Percentiles rank a stretch among this genome's conserved stretches.
Evolutionary conservation across 495 filamentous ascomycete species (phyloP).

Genomic region (Talaromyces stipitatus): DNA sequence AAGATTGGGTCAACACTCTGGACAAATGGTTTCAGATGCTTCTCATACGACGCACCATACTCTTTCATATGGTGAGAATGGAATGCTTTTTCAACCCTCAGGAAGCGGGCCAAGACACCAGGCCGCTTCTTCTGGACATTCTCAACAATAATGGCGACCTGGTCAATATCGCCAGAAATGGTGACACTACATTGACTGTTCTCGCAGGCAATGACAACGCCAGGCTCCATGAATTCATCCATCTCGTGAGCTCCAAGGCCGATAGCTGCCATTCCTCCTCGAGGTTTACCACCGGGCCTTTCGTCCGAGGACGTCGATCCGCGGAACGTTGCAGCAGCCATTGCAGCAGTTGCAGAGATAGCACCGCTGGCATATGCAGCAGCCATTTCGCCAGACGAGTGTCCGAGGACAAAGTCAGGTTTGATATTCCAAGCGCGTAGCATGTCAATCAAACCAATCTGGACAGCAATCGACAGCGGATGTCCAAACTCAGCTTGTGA

Average conservation of each 20-base stretch:
- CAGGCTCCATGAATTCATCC: not conserved
- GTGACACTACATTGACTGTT: constrained; percentile 48
- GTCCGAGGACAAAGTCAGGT: constrained; percentile 24
- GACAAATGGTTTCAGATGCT: constrained; percentile 6
- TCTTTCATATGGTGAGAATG: constrained; percentile 34
- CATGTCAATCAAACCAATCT: constrained; percentile 26
- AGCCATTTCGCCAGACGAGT: constrained; percentile 34
- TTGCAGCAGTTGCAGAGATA: constrained; percentile 15
- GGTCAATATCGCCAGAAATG: constrained; percentile 23
- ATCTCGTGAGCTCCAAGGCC: not conserved
- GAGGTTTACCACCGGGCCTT: constrained; percentile 17
- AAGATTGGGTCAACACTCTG: not conserved
- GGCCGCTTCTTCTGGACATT: constrained; percentile 20
- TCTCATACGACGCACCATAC: constrained; percentile 13
- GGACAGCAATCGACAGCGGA: constrained; percentile 32
- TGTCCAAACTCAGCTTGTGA: constrained; percentile 31
- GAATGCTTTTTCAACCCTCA: constrained; percentile 37
- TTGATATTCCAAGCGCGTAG: constrained; percentile 16
- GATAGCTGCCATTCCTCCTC: constrained; percentile 10
- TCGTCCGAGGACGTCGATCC: constrained; percentile 13
- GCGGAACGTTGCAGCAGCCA: constrained; percentile 16
- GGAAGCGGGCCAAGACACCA: constrained; percentile 12
- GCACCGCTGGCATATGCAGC: constrained; percentile 18
- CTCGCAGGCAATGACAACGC: constrained; percentile 36
- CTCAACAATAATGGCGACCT: constrained; percentile 11